Base-by-base conservation (phyloP, 139 green algal species). In the Diplosphaera chodatii region DNA sequence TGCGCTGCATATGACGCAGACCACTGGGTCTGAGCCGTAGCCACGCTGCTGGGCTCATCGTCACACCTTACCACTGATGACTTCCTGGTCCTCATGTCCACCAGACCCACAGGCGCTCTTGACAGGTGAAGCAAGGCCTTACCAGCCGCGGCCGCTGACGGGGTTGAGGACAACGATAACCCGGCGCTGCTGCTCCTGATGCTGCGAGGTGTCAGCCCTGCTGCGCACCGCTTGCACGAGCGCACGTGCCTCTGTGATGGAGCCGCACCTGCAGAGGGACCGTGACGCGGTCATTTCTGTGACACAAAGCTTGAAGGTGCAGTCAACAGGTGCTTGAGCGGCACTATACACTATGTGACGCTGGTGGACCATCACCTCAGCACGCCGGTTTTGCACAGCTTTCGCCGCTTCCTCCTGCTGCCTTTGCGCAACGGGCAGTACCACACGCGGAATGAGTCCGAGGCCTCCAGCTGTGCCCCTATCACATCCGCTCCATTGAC, bases 91-190 rank as follows among this genome's bases (percentile, higher is more conserved):
- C n/a, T n/a, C n/a, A n/a, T n/a, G n/a, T n/a, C n/a, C n/a, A n/a
- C n/a, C n/a, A n/a, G n/a, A n/a, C n/a, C n/a, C n/a, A n/a, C n/a
- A n/a, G n/a, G n/a, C n/a, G n/a, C n/a, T n/a, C n/a, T n/a, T n/a
- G n/a, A n/a, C n/a, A n/a, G n/a, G n/a, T n/a, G n/a, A 33, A 20
- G 32, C 22, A 21, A 16, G 28, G 55, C 40, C 76, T 64, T 64
- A 88, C 82, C 34, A 85, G 66, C 87, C 83, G 5, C 68, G 70
- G 20, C 88, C 88, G 66, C 82, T 88, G 33, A 55, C 66, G 23
- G 88, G 88, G 70, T 94, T 94, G 59, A 90, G 74, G 41, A 93
- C 75, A 0, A 80, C 77, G 1, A 88, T 33, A 25, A 93, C 23
- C 0, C 71, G 74, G 0, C 63, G 78, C 0, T 79, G 78, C 27